phyloP scores from a whole-genome alignment of 2,329 filamentous ascomycete genomes.

The Cladobotryum mycophilum region DNA sequence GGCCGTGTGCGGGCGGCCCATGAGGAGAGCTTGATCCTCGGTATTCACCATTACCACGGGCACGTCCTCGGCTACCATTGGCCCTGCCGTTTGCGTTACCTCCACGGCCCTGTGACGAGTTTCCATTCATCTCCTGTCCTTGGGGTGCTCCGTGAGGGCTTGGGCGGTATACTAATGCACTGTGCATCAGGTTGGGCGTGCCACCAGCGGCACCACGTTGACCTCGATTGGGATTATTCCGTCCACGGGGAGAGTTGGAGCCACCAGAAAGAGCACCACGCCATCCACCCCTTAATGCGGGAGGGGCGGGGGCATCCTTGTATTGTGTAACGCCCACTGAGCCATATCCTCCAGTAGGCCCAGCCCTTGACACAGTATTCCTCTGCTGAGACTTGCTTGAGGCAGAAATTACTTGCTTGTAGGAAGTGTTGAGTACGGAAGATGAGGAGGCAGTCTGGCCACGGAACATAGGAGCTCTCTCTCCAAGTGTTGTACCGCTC shows the following conservation, averaged over 20 bases:
- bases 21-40: slow-evolving; percentile 17
- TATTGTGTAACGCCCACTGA: slow-evolving; percentile 57
- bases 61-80: slow-evolving; percentile 27
- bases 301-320: slow-evolving; percentile 49
- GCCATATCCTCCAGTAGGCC: slow-evolving; percentile 49
- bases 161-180: slow-evolving; percentile 47
- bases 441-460: slow-evolving; percentile 84
- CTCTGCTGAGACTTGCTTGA: slow-evolving; percentile 48
- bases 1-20: slow-evolving; percentile 14
- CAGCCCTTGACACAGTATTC: slow-evolving; percentile 38
- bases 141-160: slow-evolving; percentile 24
- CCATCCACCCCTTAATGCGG: slow-evolving; percentile 51
- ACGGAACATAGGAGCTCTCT: slow-evolving; percentile 86
- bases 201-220: slow-evolving; percentile 33
- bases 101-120: slow-evolving; percentile 18
- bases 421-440: slow-evolving; percentile 81
- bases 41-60: slow-evolving; percentile 20
- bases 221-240: slow-evolving; percentile 33
- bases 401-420: slow-evolving; percentile 71
- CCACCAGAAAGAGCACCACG: slow-evolving; percentile 50
- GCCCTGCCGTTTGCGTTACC: slow-evolving; percentile 19
- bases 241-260: slow-evolving; percentile 30
- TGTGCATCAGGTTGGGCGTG: slow-evolving; percentile 41
- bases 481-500: slow-evolving; percentile 88
- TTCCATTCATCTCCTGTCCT: slow-evolving; percentile 24